Conservation (phyloP, 495 filamentous ascomycete species). For the Thermothielavioides terrestris region DNA sequence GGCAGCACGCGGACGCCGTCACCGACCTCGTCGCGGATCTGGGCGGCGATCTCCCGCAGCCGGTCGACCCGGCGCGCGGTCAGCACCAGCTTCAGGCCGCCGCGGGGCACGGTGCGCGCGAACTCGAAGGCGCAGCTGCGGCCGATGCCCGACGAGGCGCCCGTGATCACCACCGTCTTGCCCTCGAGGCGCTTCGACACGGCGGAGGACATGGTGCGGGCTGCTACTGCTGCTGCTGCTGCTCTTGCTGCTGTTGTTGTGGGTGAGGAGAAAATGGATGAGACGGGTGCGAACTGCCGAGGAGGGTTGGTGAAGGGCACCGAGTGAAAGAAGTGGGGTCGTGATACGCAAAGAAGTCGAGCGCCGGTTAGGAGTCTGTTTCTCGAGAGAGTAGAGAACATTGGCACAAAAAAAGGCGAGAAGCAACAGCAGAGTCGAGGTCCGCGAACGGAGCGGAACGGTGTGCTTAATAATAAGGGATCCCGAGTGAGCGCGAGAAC, state of each 20-base stretch:
- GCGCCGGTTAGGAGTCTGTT: too few species aligned
- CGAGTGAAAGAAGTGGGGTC: background rate
- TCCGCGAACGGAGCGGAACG: background rate
- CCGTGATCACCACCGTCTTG: slow-evolving; percentile 90
- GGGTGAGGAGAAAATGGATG: background rate
- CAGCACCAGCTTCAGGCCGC: slow-evolving; percentile 67
- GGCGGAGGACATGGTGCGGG: slow-evolving; percentile 65
- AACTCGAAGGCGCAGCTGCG: slow-evolving; percentile 82
- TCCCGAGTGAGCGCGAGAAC: too few species aligned
- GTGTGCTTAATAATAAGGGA: background rate
- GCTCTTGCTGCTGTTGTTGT: slow-evolving; percentile 4
- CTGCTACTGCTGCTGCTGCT: slow-evolving; percentile 8
- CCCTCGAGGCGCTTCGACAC: slow-evolving; percentile 79
- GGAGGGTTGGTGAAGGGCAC: background rate
- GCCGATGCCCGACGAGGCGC: slow-evolving; percentile 90
- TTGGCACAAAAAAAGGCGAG: background rate
- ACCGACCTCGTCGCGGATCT: slow-evolving; percentile 73
- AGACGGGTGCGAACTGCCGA: background rate
- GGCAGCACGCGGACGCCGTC: slow-evolving; percentile 74
- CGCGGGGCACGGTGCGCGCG: slow-evolving; percentile 69
- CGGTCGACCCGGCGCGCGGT: slow-evolving; percentile 78
- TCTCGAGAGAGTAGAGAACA: too few species aligned
- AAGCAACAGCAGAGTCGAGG: background rate
- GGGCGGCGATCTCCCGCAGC: slow-evolving; percentile 62
- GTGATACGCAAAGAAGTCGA: background rate